These are phyloP conservation scores for Candida glaebosa DNA, from an alignment of 805 yeast genomes.

Conservation along the genomic window DNA sequence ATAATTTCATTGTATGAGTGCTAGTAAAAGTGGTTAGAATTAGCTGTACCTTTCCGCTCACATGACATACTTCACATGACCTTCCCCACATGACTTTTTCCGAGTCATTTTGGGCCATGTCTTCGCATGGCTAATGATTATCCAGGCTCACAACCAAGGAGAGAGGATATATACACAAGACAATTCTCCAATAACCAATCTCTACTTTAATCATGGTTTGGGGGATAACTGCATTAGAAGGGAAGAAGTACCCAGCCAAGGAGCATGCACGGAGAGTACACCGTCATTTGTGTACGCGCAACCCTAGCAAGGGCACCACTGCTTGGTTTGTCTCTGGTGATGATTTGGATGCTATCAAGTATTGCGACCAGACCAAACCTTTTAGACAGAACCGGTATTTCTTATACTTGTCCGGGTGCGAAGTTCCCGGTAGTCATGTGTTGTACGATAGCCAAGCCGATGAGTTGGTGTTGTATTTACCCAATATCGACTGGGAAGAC, in stretches of 20 bases:
- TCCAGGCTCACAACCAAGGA: not conserved
- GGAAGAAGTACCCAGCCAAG: slow-evolving; percentile 77
- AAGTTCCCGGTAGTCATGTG: slow-evolving; percentile 72
- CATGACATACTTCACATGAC: too few species aligned
- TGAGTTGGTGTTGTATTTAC: slow-evolving; percentile 69
- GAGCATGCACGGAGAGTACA: slow-evolving; percentile 61
- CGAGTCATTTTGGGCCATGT: too few species aligned
- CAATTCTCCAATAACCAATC: too few species aligned
- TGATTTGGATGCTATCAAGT: slow-evolving; percentile 54
- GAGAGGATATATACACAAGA: too few species aligned
- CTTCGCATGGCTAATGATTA: too few species aligned
- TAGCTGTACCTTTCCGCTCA: too few species aligned
- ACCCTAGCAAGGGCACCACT: slow-evolving; percentile 18
- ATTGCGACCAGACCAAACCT: slow-evolving; percentile 75
- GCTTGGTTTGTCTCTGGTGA: slow-evolving; percentile 62
- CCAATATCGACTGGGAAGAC: slow-evolving; percentile 81
- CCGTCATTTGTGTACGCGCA: slow-evolving; percentile 29
- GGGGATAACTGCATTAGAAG: slow-evolving; percentile 16
- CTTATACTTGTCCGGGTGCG: slow-evolving; percentile 79
- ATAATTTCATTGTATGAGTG: too few species aligned
- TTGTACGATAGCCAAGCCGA: slow-evolving; percentile 53
- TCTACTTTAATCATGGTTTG: slow-evolving; percentile 8
- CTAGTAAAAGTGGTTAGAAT: too few species aligned
- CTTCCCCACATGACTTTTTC: too few species aligned
- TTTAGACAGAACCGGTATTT: slow-evolving; percentile 91